A percentile compares a stretch with the other conserved stretches of the same genome.
Conservation (phyloP, 495 filamentous ascomycete species). For the Staphylotrichum longicolle region DNA sequence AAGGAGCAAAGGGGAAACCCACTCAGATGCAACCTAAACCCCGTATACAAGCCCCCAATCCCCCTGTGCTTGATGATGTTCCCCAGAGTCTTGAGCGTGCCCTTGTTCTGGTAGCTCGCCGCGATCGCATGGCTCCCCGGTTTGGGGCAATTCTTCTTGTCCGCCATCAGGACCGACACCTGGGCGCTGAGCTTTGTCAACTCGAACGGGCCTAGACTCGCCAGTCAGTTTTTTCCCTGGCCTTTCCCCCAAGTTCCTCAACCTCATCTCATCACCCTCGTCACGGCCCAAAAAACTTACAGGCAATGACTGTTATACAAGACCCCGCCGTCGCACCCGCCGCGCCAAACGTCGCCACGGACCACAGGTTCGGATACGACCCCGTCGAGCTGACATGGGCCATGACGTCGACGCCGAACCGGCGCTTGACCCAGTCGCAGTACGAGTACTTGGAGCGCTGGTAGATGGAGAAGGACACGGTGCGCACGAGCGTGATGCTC, state of each 20-base stretch:
- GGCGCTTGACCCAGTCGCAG: conserved; percentile 60
- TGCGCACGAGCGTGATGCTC: conserved; percentile 85
- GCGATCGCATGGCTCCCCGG: conserved; percentile 56
- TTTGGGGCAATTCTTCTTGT: conserved; percentile 55
- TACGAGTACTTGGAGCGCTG: conserved; percentile 77
- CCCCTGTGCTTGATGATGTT: conserved; percentile 80
- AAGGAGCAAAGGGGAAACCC: conserved; percentile 33
- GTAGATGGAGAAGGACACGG: conserved; percentile 92
- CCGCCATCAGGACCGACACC: conserved; percentile 78
- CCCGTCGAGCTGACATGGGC: conserved; percentile 67
- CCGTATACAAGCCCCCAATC: conserved; percentile 77
- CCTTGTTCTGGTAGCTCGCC: conserved; percentile 72
- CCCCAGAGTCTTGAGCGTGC: conserved; percentile 73
- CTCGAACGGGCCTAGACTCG: conserved; percentile 77
- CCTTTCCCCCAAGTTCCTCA: not conserved
- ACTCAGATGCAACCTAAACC: conserved; percentile 79
- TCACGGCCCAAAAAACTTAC: conserved; percentile 49
- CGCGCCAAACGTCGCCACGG: conserved; percentile 69
- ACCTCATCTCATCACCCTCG: not conserved
- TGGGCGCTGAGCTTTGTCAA: conserved; percentile 90
- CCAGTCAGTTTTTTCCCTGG: conserved; percentile 1
- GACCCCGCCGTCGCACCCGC: conserved; percentile 79
- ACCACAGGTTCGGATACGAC: conserved; percentile 65
- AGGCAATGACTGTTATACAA: conserved; percentile 78
- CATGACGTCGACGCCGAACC: conserved; percentile 69